A percentile compares a stretch with the other conserved stretches of the same genome.
Conservation (phyloP, 2,329 filamentous ascomycete species). For the Emergomyces pasteurianus region DNA sequence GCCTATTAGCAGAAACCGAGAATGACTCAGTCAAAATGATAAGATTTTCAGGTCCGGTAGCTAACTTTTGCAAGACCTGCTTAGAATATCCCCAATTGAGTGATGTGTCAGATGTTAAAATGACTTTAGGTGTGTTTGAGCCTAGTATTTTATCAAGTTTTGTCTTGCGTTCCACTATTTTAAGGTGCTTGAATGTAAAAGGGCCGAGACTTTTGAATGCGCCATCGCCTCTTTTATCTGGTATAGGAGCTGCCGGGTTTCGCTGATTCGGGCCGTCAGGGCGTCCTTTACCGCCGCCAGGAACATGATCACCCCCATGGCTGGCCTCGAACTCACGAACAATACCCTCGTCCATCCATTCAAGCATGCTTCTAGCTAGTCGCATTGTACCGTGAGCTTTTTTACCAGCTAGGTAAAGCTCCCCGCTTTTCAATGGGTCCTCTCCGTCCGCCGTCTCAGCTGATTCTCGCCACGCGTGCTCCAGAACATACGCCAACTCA, state of each 20-base stretch:
- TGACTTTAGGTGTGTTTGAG: constrained; percentile 51
- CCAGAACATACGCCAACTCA: constrained; percentile 81
- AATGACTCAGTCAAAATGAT: constrained; percentile 72
- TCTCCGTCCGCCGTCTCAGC: constrained; percentile 41
- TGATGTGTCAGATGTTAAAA: constrained; percentile 80
- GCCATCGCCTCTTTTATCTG: constrained; percentile 27
- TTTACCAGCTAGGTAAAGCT: constrained; percentile 71
- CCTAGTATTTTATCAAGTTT: constrained; percentile 61
- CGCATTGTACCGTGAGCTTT: constrained; percentile 82
- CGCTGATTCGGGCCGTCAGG: constrained; percentile 31
- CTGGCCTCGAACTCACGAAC: constrained; percentile 77
- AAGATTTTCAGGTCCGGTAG: constrained; percentile 65
- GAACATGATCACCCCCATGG: constrained; percentile 27
- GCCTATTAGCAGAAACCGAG: constrained; percentile 17
- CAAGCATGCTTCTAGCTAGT: constrained; percentile 87
- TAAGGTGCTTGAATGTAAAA: constrained; percentile 81
- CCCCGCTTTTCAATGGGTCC: constrained; percentile 39
- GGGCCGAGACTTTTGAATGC: constrained; percentile 47
- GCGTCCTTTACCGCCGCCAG: constrained; percentile 21
- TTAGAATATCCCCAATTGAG: constrained; percentile 93
- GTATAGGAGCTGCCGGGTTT: constrained; percentile 16
- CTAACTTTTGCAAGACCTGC: constrained; percentile 61
- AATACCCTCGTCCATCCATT: constrained; percentile 98
- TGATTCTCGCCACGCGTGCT: constrained; percentile 76
- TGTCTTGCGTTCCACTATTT: constrained; percentile 67